Base-by-base conservation (phyloP, 768 basidiomycete genomes). In the Russula ochroleuca region DNA sequence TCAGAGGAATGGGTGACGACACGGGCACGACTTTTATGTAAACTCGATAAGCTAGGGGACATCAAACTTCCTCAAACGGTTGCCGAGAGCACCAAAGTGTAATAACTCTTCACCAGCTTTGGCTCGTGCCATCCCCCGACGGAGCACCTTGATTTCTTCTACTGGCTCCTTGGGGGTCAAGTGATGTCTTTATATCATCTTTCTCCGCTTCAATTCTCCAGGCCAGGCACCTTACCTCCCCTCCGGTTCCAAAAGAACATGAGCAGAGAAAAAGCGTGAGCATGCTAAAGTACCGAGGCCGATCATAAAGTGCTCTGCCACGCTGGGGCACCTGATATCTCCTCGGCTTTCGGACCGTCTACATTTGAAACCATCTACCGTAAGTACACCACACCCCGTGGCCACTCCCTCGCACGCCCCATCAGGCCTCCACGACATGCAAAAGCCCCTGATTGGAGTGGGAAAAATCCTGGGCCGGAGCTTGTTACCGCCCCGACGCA, bases 1-100 rank as follows among this genome's bases (percentile, higher is more conserved):
- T 52, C 50, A 23, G 40, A 40, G 37, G 25, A 19, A 23, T 14
- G 38, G 19, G 35, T 25, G 57, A 45, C 35, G 47, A 49, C 45
- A 28, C 37, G n/a, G 3, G 41, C 21, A 43, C 49, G 49, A 49
- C 48, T 35, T 58, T 63, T 63, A 63, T 63, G 62, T 63, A 63
- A 63, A 31, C 10, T 31, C 37, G 47, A 48, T 23, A 40, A 40
- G 17, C 41, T 2, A 21, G 33, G n/a, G 56, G 62, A 53, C 58
- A 47, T 58, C 33, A 33, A 25, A 37, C 31, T 63, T 50, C 56
- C 56, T 23, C 28, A 40, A 35, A 28, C n/a, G 48, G 8, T 41
- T 43, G 19, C 41, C 41, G 41, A 43, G 41, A 17, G 41, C 19
- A 43, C 19, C 41, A 37, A 37, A 37, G 28, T 37, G 35, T 37